These are phyloP conservation scores for Sporothrix dimorphospora DNA, from an alignment of 2,329 filamentous ascomycete genomes.

Conservation along the genomic window DNA sequence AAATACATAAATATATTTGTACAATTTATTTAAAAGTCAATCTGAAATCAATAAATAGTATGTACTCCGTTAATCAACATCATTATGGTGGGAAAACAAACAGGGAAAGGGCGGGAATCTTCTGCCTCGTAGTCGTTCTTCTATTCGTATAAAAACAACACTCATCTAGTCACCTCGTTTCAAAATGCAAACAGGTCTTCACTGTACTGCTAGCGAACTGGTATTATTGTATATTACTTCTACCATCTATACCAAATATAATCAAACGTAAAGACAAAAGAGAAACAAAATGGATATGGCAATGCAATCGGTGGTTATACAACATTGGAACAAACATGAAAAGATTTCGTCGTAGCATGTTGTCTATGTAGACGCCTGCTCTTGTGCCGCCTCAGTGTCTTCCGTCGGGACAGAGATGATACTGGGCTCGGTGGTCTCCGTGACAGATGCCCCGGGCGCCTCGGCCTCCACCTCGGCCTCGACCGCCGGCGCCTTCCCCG, in stretches of 20 bases:
- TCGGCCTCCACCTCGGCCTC: not conserved
- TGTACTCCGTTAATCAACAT: no score
- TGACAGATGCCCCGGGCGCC: not conserved
- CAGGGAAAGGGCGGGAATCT: no score
- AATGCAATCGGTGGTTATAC: constrained; percentile 5
- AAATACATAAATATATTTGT: no score
- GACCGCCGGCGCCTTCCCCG: no score
- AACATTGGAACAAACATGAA: not conserved
- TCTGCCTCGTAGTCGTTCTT: no score
- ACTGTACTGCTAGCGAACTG: not conserved
- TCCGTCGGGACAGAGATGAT: constrained; percentile 4
- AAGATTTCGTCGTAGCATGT: not conserved
- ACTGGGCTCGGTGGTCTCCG: constrained; percentile 14
- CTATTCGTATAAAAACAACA: not conserved
- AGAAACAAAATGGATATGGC: not conserved
- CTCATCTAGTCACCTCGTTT: no score
- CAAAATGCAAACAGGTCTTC: no score
- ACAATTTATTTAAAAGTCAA: no score
- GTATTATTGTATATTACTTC: not conserved
- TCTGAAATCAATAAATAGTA: no score
- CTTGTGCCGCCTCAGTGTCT: not conserved
- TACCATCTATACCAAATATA: not conserved
- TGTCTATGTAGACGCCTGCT: not conserved
- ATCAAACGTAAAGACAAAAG: not conserved
- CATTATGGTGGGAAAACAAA: no score